Base-by-base conservation (phyloP, 2,329 filamentous ascomycete genomes). In the Plenodomus tracheiphilus region DNA sequence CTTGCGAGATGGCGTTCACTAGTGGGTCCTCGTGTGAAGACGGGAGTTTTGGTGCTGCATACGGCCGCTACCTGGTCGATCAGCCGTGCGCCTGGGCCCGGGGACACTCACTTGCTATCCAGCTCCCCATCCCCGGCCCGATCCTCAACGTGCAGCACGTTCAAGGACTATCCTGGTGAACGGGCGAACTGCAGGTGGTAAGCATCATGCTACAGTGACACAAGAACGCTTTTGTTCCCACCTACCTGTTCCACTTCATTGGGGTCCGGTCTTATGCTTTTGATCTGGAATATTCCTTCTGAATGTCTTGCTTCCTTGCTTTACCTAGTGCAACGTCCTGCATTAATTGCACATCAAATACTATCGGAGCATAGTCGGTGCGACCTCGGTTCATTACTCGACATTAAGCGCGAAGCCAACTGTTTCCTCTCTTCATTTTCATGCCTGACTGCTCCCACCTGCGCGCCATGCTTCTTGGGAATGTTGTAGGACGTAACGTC, bases 91-190 rank as follows among this genome's bases (percentile, higher is more conserved):
- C 53, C 46, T 47, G 46, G 43, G 47, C 43, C 53, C 41, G 46
- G 53, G 53, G 49, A 17, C 16, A 37, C 35, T 50, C 41, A 45
- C 43, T 46, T 39, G 59, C 54, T 43, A 47, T 42, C 48, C 46
- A 53, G 44, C 47, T 56, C 44, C 48, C 55, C 65, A 62, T 61
- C 61, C 51, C 60, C 64, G 64, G 62, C 53, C 65, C 65, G 61
- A 60, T 41, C 58, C 62, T 61, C 59, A 59, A 53, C 53, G 55
- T 56, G 48, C 61, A 56, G 58, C 56, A 60, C 51, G 45, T 50
- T 54, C 53, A 47, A 47, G 59, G 55, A 47, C 40, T 36, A 54
- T 45, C 43, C 50, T 45, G 44, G 49, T 49, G 44, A 32, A 25
- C 28, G 28, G 28, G 13, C 28, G 28, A 32, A 32, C 28, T 32